These are phyloP conservation scores for Ceratorhiza oryzae-sativae DNA, from an alignment of 1,284 basidiomycete genomes.

Conservation along the genomic window DNA sequence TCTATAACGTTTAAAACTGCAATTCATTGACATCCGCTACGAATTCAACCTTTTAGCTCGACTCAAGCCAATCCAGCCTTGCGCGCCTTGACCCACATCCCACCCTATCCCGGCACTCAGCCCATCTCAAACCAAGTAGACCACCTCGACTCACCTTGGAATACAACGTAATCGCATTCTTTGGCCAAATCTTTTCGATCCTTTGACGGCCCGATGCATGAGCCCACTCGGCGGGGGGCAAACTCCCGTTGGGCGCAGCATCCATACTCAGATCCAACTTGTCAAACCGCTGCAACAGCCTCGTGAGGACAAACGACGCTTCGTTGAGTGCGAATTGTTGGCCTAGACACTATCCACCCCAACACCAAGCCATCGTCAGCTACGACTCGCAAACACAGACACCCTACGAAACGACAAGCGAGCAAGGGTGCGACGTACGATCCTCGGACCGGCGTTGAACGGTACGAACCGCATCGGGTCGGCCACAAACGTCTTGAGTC, in stretches of 20 bases:
- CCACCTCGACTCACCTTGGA: conserved; percentile 40
- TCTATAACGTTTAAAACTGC: too few relatives aligned
- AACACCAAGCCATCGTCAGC: not conserved
- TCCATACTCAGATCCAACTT: conserved; percentile 39
- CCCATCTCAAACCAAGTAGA: conserved; percentile 41
- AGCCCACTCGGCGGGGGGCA: conserved; percentile 40
- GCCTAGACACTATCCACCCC: conserved; percentile 17
- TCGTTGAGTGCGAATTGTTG: conserved; percentile 42
- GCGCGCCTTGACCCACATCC: conserved; percentile 21
- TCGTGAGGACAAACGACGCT: conserved; percentile 37
- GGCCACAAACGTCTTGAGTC: conserved; percentile 46
- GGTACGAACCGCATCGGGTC: conserved; percentile 43
- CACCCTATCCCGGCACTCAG: conserved; percentile 23
- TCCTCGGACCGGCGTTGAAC: conserved; percentile 42
- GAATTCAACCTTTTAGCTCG: too few relatives aligned
- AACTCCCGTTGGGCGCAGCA: conserved; percentile 36
- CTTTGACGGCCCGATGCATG: conserved; percentile 24
- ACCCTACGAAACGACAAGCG: too few relatives aligned
- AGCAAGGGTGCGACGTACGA: conserved; percentile 23
- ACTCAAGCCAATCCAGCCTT: not conserved
- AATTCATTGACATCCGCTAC: too few relatives aligned
- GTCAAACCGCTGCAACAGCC: conserved; percentile 42
- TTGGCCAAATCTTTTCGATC: conserved; percentile 42
- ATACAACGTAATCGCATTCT: conserved; percentile 41
- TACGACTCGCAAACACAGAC: too few relatives aligned